These are phyloP conservation scores for Hordeum pubiflorum DNA, from an alignment of 202 grass and related monocot species.

Conservation along the genomic window DNA sequence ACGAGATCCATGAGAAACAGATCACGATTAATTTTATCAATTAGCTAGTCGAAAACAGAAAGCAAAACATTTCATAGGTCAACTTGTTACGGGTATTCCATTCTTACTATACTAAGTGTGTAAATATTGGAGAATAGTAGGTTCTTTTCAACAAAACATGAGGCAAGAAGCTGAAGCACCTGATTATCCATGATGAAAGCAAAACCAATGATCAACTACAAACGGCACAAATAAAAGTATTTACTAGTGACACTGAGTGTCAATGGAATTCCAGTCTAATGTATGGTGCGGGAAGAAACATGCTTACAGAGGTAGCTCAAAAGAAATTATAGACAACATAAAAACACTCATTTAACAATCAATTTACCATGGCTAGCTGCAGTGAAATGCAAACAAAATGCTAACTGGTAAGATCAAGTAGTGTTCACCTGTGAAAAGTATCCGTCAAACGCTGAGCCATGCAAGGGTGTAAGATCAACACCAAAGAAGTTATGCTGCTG, in stretches of 20 bases:
- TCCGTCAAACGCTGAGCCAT: slow-evolving; percentile 82
- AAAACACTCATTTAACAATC: background rate
- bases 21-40: background rate
- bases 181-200: background rate
- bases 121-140: background rate
- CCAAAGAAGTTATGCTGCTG: slow-evolving; percentile 98
- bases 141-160: background rate
- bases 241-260: background rate
- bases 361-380: background rate
- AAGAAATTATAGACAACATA: background rate
- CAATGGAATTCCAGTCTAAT: background rate
- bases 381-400: background rate
- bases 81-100: background rate
- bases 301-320: background rate
- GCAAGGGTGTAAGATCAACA: slow-evolving; percentile 93
- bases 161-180: background rate
- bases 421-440: slow-evolving; percentile 90
- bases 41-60: background rate
- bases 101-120: background rate
- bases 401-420: slow-evolving; percentile 17
- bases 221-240: background rate
- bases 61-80: background rate
- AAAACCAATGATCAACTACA: background rate
- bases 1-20: background rate
- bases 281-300: background rate